Conservation (phyloP, 495 filamentous ascomycete genomes). For the Penicillium mononematosum region DNA sequence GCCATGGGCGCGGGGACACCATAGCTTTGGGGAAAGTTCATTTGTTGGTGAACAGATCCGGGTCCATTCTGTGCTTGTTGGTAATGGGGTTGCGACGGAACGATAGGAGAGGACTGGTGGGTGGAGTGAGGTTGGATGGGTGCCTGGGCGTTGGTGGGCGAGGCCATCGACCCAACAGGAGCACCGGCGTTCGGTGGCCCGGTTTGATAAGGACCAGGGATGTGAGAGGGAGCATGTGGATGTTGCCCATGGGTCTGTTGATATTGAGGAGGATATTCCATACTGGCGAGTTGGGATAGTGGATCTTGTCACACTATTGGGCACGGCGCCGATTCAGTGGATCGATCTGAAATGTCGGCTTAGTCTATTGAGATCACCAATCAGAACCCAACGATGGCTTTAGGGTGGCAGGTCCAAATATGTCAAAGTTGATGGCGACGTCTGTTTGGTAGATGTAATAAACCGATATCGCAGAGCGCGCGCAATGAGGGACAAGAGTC, state of each 20-base stretch:
- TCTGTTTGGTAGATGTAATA: constrained; percentile 33
- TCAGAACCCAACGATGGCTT: constrained; percentile 15
- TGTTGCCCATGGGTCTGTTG: constrained; percentile 57
- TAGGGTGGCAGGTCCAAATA: constrained; percentile 12
- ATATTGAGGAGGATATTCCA: constrained; percentile 57
- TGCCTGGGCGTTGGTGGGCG: constrained; percentile 52
- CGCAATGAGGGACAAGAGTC: constrained; percentile 27
- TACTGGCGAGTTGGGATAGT: constrained; percentile 34
- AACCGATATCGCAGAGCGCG: constrained; percentile 31
- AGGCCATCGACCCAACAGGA: constrained; percentile 50
- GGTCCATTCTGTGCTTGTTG: constrained; percentile 48
- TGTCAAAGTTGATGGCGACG: constrained; percentile 10
- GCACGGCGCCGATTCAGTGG: constrained; percentile 27
- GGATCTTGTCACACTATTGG: constrained; percentile 32
- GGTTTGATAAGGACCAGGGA: constrained; percentile 48
- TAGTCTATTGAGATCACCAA: constrained; percentile 17
- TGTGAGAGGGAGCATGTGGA: constrained; percentile 51
- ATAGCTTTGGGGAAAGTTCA: constrained; percentile 54
- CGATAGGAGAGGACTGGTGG: constrained; percentile 53
- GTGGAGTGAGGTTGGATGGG: constrained; percentile 52
- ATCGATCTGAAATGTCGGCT: constrained; percentile 25
- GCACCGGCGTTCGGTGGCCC: constrained; percentile 47
- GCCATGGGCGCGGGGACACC: constrained; percentile 49
- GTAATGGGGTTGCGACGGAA: constrained; percentile 54
- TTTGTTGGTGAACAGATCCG: constrained; percentile 49